Base-by-base conservation (phyloP, 2,329 filamentous ascomycete genomes). In the Aureobasidium sp. region DNA sequence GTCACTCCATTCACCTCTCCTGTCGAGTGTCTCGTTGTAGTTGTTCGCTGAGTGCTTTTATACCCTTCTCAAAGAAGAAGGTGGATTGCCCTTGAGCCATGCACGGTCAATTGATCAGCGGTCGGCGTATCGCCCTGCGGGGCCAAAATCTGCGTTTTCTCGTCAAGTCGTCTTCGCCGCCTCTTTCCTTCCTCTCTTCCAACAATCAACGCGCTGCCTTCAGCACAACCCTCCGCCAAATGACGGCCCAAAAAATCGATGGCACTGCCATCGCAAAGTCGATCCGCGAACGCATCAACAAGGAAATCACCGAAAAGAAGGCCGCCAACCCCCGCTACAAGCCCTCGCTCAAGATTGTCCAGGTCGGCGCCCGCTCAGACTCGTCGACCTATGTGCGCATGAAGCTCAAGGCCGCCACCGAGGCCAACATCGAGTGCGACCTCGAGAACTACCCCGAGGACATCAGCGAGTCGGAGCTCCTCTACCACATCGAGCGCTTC, bases 341-440 rank as follows among this genome's bases (percentile, higher is more conserved):
- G 78, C 94, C 94, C 58, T 89, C 84, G 66, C 82, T 99, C 74
- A 94, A 91, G 75, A 99, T 99, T 74, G 88, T 99, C 67, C 94
- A 99, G 84, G 94, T 99, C 68, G 94, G 92, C 73, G 89, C 92
- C 75, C 87, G 94, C 70, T 90, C 90, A 67, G 94, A 99, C 78
- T 97, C 92, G 41, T 88, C 90, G 71, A 97, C 93, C 58, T 99
- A 99, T 89, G 93, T 99, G 77, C 92, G 92, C 78, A 99, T 99
- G 94, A 99, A 99, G 81, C 80, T 97, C 72, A 99, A 97, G 83
- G 94, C 94, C 67, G 94, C 94, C 63, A 81, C 90, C 74, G 94
- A 97, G 89, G 91, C 92, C 71, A 91, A 90, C 71, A 97, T 99
- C 72, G 81, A 84, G 65, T 97, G 93, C 79, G 88, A 92, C 71